Conservation (phyloP, 176 grass and related monocot species). For the Avena insularis region DNA sequence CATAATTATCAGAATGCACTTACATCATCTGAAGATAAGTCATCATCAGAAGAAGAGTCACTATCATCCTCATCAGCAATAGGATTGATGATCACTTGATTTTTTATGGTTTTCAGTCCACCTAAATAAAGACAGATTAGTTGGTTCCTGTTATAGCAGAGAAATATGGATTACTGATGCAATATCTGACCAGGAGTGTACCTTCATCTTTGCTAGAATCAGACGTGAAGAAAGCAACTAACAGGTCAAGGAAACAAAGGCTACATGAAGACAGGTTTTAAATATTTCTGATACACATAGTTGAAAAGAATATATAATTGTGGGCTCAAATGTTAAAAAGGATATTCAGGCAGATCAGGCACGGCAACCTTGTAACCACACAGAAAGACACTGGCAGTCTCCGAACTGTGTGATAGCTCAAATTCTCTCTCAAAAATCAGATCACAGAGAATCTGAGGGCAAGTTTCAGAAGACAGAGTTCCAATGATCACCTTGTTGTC, state of each 20-base stretch:
- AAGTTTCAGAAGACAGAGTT: constrained; percentile 64
- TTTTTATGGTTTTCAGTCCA: too few relatives aligned
- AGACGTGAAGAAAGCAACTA: not conserved
- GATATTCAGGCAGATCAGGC: constrained; percentile 35
- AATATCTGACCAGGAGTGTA: not conserved
- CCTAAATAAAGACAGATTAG: too few relatives aligned
- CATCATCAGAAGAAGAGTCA: constrained; percentile 37
- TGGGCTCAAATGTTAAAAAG: constrained; percentile 32
- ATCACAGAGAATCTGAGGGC: constrained; percentile 64
- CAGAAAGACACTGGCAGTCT: constrained; percentile 61
- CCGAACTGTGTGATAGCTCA: constrained; percentile 76
- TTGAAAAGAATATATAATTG: not conserved
- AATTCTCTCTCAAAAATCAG: constrained; percentile 73
- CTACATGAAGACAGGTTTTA: not conserved
- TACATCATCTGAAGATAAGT: constrained; percentile 16
- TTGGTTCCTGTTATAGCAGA: too few relatives aligned
- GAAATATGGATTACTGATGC: not conserved
- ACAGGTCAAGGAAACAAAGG: constrained; percentile 31
- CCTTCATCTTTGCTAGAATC: constrained; percentile 38
- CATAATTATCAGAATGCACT: constrained; percentile 13
- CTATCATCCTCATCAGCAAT: constrained; percentile 10
- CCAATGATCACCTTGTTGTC: constrained; percentile 64
- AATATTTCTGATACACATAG: not conserved
- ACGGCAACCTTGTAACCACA: constrained; percentile 58
- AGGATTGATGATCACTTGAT: too few relatives aligned